Percentiles rank a stretch among this genome's conserved stretches.
phyloP scores from a whole-genome alignment of 2,329 filamentous ascomycete species.

The Mycogone perniciosa region DNA sequence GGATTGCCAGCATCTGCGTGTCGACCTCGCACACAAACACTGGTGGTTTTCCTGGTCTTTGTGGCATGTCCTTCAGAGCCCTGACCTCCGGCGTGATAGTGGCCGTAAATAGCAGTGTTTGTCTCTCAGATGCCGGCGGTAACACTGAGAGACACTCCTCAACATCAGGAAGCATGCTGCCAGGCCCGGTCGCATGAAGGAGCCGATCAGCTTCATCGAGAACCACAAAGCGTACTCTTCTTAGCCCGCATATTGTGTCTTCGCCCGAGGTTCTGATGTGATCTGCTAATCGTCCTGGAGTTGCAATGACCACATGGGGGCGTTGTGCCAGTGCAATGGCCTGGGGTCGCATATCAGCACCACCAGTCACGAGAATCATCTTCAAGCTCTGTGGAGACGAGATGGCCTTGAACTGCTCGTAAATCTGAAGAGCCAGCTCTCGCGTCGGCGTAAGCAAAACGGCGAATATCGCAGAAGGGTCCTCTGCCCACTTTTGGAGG shows the following conservation, averaged over 20 bases:
- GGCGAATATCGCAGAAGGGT: slow-evolving; percentile 86
- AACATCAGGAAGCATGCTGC: slow-evolving; percentile 91
- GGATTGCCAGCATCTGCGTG: slow-evolving; percentile 68
- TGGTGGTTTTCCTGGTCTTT: slow-evolving; percentile 61
- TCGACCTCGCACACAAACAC: slow-evolving; percentile 89
- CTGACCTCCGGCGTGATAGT: slow-evolving; percentile 91
- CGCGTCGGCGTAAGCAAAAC: slow-evolving; percentile 83
- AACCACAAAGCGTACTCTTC: slow-evolving; percentile 76
- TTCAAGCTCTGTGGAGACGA: slow-evolving; percentile 84
- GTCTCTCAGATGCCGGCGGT: slow-evolving; percentile 70
- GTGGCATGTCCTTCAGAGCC: slow-evolving; percentile 72
- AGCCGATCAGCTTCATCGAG: slow-evolving; percentile 94
- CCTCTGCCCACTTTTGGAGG: slow-evolving; percentile 84
- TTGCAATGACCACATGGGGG: slow-evolving; percentile 91
- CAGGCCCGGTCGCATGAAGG: slow-evolving; percentile 63
- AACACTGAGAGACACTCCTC: slow-evolving; percentile 80
- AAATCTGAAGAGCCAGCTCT: slow-evolving; percentile 92
- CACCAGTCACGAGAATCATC: slow-evolving; percentile 82
- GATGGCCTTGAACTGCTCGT: slow-evolving; percentile 91
- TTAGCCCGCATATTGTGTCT: slow-evolving; percentile 78
- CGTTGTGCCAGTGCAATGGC: slow-evolving; percentile 74
- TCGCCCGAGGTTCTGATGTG: slow-evolving; percentile 88
- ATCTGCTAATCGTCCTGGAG: slow-evolving; percentile 85
- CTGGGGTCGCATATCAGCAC: slow-evolving; percentile 85
- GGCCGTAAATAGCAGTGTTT: slow-evolving; percentile 92